Evolutionary conservation across 768 basidiomycete genomes (phyloP), one percentile per base, ranked within the genome.

Genomic region (Dentipellis fragilis): DNA sequence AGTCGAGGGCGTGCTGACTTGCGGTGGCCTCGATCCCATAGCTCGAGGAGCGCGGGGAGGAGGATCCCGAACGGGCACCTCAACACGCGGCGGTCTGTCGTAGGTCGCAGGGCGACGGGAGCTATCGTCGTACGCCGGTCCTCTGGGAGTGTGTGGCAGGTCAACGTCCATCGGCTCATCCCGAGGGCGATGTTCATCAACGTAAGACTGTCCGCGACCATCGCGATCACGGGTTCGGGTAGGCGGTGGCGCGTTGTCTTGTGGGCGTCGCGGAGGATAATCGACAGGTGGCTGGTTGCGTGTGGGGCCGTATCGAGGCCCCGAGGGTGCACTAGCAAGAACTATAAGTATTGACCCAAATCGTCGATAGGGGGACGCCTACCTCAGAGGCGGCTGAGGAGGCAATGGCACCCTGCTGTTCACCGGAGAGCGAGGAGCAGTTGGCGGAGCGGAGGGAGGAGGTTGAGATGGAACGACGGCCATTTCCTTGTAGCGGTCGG

Each of bases 111-210:
- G n/a, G 8, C 51, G 51, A 6, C 36, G 35, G 17, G 51, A 22
- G 17, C 34, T 16, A 1, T 39, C 51, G 35, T 52, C 36, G n/a
- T 56, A 52, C 8, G 42, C 60, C 10, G 52, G n/a, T 17, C 12
- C 49, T 45, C 58, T 61, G 23, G 60, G 21, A 16, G 53, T 53
- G 40, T 54, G 59, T 12, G 52, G 47, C 16, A 34, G 49, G 58
- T 61, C 60, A 48, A 52, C 29, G 23, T 57, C 51, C 58, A 61
- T 59, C 39, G 49, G 45, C 10, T 61, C 60, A 9, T 61, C 53
- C 21, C 58, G 51, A 46, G 52, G 16, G 3, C 19, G 10, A 16
- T 12, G 12, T 17, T 46, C 52, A 7, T 42, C 40, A 7, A 21
- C 12, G 23, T 57, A 51, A 36, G 45, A 54, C 39, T 54, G 38